Percentiles rank a stretch among this genome's conserved stretches.
These are phyloP conservation scores for Lotus japonicus DNA, from an alignment of 306 rosid species.

Conservation along the genomic window DNA sequence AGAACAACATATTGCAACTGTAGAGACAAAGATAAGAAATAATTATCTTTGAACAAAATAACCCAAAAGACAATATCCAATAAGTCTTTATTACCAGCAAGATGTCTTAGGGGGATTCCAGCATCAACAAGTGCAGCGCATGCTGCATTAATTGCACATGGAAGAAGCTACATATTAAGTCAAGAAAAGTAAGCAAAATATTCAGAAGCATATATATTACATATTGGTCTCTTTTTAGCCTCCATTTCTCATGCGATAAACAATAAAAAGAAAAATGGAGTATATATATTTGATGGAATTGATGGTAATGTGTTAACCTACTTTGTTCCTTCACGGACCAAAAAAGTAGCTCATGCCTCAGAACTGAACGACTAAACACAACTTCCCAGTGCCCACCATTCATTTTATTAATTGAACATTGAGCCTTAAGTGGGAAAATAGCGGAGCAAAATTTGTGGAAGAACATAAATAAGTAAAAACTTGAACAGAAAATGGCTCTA, in stretches of 20 bases:
- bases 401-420: background rate
- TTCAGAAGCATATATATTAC: conserved; percentile 15
- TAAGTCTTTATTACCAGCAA: conserved; percentile 62
- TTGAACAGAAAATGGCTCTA: background rate
- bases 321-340: background rate
- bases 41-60: conserved; percentile 15
- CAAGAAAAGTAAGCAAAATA: conserved; percentile 34
- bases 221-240: background rate
- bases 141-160: conserved; percentile 91
- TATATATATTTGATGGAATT: background rate
- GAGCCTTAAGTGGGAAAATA: background rate
- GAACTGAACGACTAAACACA: conserved; percentile 1
- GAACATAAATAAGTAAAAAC: background rate
- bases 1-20: conserved; percentile 89
- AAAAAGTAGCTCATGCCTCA: background rate
- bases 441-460: background rate
- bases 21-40: conserved; percentile 27
- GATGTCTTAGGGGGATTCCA: conserved; percentile 86
- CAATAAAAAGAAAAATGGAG: background rate
- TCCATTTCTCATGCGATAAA: no score
- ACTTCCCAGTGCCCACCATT: background rate
- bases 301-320: background rate
- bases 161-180: conserved; percentile 66
- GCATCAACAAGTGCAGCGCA: conserved; percentile 93
- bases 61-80: conserved; percentile 8